Percentiles rank a stretch among this genome's conserved stretches.
These are phyloP conservation scores for Cyclotella atomus DNA, from an alignment of 108 stramenopile species.

Conservation along the genomic window DNA sequence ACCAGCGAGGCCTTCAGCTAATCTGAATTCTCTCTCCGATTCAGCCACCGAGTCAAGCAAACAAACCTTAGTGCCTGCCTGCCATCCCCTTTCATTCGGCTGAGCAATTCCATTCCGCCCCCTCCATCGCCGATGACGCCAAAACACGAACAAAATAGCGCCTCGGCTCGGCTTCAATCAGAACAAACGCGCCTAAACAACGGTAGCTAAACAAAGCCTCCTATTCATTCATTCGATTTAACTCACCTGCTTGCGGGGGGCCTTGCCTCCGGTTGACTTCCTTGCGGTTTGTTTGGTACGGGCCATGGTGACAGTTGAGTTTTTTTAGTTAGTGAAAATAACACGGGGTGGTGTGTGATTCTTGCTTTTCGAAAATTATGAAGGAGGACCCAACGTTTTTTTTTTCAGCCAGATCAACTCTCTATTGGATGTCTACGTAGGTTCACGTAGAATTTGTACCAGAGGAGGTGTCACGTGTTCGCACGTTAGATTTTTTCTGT, in stretches of 20 bases:
- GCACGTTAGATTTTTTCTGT: neutral
- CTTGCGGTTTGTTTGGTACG: constrained; percentile 99
- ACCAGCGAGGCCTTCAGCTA: no score
- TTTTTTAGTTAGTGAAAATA: constrained; percentile 31
- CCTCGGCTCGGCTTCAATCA: no score
- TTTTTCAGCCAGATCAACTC: neutral
- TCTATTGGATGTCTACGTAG: neutral
- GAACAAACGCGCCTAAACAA: no score
- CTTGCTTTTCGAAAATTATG: neutral
- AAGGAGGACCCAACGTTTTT: neutral
- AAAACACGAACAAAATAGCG: no score
- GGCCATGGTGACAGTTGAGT: constrained; percentile 73
- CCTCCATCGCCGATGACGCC: no score
- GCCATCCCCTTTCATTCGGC: no score
- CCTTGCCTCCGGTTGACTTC: constrained; percentile 98
- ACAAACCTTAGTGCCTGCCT: no score
- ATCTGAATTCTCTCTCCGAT: no score
- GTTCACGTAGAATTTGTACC: constrained; percentile 12
- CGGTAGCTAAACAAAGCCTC: no score
- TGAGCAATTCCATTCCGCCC: no score
- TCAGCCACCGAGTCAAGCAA: no score
- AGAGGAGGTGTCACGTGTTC: neutral
- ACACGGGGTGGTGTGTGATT: constrained; percentile 9
- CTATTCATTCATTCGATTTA: no score
- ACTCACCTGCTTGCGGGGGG: constrained; percentile 91